Conservation (phyloP, 257 asterid species). For the Handroanthus guayacan region DNA sequence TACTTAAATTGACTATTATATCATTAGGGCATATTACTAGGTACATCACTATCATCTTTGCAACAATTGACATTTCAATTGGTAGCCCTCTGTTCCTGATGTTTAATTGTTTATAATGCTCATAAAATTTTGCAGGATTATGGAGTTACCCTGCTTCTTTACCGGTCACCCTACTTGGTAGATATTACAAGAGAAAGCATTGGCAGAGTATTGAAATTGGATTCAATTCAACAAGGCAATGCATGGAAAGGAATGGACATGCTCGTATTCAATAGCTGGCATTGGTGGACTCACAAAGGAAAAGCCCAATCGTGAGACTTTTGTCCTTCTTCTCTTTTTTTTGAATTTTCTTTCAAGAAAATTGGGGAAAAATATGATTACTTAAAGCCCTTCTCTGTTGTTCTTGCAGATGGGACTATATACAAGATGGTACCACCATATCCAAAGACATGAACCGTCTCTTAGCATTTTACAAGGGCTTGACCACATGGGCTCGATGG, state of each 20-base stretch:
- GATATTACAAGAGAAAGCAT: conserved; percentile 61
- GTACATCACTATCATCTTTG: no score
- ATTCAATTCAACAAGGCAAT: conserved; percentile 67
- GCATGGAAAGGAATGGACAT: conserved; percentile 86
- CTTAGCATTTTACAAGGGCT: conserved; percentile 64
- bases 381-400: background rate
- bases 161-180: conserved; percentile 71
- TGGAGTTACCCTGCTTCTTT: conserved; percentile 59
- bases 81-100: no score
- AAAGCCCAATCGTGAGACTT: conserved; percentile 57
- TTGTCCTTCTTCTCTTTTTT: background rate
- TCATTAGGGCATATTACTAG: no score
- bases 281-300: conserved; percentile 94
- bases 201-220: conserved; percentile 67
- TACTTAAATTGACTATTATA: no score
- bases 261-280: conserved; percentile 80
- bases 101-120: background rate
- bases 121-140: conserved; percentile 52
- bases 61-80: no score
- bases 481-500: conserved; percentile 79
- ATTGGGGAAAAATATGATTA: background rate
- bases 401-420: conserved; percentile 64
- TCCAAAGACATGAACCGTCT: conserved; percentile 69
- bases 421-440: conserved; percentile 59
- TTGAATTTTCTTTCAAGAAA: background rate